Conservation (phyloP, 2,329 filamentous ascomycete species). For the Hymenoscyphus fraxineus region DNA sequence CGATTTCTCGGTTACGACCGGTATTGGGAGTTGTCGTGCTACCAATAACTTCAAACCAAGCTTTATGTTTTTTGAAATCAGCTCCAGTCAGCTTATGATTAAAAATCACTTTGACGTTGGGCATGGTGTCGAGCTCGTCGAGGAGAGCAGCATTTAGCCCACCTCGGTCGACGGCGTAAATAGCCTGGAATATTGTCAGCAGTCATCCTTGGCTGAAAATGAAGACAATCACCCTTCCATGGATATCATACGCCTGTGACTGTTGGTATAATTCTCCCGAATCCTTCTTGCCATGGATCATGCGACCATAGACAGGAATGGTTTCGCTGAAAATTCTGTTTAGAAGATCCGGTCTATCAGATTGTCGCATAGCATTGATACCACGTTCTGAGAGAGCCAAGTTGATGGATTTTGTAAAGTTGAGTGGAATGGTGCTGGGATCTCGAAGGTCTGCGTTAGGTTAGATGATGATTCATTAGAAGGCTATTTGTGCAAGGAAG, state of each 20-base stretch:
- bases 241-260: constrained; percentile 85
- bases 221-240: constrained; percentile 66
- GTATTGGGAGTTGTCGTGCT: constrained; percentile 18
- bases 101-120: constrained; percentile 90
- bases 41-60: constrained; percentile 74
- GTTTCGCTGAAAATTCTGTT: constrained; percentile 71
- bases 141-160: constrained; percentile 79
- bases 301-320: constrained; percentile 91
- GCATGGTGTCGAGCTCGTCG: constrained; percentile 75
- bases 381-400: constrained; percentile 90
- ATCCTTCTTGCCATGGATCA: constrained; percentile 77
- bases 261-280: constrained; percentile 68
- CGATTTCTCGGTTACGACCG: constrained; percentile 56
- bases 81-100: constrained; percentile 89
- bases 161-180: constrained; percentile 81
- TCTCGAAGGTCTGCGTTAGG: constrained; percentile 71
- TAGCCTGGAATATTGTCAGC: constrained; percentile 52
- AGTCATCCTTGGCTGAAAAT: background rate
- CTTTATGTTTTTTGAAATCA: constrained; percentile 73
- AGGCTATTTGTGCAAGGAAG: constrained; percentile 18
- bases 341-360: constrained; percentile 63
- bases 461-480: constrained; percentile 12
- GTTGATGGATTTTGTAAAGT: constrained; percentile 99
- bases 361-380: constrained; percentile 77
- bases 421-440: constrained; percentile 76